Evolutionary conservation across 73 alveolate species (phyloP), one percentile per base, ranked within the genome.

Genomic region (Tetrahymena malaccensis): DNA sequence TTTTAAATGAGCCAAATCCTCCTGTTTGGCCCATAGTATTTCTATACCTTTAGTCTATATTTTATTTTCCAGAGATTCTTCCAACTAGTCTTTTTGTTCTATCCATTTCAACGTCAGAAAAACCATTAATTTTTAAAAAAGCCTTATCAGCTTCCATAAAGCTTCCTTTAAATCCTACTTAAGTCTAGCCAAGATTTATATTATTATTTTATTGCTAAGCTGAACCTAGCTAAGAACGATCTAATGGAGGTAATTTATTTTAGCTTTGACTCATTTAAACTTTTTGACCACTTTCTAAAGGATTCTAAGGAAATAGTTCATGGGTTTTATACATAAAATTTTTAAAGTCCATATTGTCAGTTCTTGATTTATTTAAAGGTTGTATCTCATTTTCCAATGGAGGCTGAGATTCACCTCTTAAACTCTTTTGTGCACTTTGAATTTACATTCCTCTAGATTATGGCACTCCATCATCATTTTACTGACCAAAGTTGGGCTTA

Each of bases 11-110:
- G 85, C 93, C 95, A 55, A 44, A 37, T 93, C 85, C 56, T 95
- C 97, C 84, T 95, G 95, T 89, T 95, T 94, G 6, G 85, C 37
- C 85, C 97, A 95, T 95, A 1, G 94, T 95, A 89, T 93, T 89
- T 56, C 93, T 43, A 93, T 95, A 95, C 40, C 94, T 95, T 50
- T 95, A 89, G 35, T 95, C 97, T 3, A 95, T 95, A 85, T 95
- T 33, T 85, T 85, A 43, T 93, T 95, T 95, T 10, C 97, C 97
- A 31, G 95, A 89, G 35, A 95, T 55, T 31, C 94, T 95, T 34
- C 94, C 97, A 43, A 95, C 94, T 6, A 95, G 43, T 44, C 93
- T 85, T 55, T 95, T 95, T 10, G 97, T 95, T 43, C 97, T 43
- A 56, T 95, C 85, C 84, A 95, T 57, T 93, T 95, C 97, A 85